phyloP scores from a whole-genome alignment of 495 filamentous ascomycete species.

The Neurospora africana region DNA sequence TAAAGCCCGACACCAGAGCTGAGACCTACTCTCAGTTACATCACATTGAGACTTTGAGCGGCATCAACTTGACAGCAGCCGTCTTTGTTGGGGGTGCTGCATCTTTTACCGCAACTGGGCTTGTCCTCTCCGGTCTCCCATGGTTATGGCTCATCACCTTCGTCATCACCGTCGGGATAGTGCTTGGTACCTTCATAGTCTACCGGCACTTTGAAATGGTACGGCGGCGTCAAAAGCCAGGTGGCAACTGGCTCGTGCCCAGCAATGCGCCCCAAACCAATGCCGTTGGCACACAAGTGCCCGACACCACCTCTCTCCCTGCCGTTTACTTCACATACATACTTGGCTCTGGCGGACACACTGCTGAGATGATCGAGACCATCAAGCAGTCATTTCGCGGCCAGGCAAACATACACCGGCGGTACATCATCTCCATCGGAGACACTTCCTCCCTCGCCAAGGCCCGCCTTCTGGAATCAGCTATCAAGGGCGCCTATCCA shows the following conservation, averaged over 20 bases:
- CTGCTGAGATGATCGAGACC: constrained; percentile 83
- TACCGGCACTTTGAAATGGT: not conserved
- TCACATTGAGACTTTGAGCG: constrained; percentile 3
- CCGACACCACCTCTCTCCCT: constrained; percentile 15
- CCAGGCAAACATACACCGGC: constrained; percentile 51
- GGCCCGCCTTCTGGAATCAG: constrained; percentile 24
- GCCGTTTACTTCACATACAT: constrained; percentile 67
- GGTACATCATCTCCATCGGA: constrained; percentile 69
- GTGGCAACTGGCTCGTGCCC: not conserved
- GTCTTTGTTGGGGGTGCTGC: constrained; percentile 5
- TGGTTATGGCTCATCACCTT: constrained; percentile 11
- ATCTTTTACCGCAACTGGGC: not conserved
- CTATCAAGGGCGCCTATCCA: constrained; percentile 15
- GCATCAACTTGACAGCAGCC: constrained; percentile 6
- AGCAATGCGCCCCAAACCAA: not conserved
- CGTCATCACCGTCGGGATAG: not conserved
- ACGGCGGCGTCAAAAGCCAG: not conserved
- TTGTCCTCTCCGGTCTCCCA: constrained; percentile 9
- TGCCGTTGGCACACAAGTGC: not conserved
- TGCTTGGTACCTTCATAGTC: not conserved
- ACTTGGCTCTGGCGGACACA: constrained; percentile 89
- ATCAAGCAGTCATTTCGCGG: constrained; percentile 41
- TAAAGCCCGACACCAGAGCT: not conserved
- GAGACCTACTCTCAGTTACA: not conserved
- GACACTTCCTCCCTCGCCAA: constrained; percentile 54